These are phyloP conservation scores for Scheffersomyces quercinus DNA, from an alignment of 1,139 yeast genomes.

Conservation along the genomic window DNA sequence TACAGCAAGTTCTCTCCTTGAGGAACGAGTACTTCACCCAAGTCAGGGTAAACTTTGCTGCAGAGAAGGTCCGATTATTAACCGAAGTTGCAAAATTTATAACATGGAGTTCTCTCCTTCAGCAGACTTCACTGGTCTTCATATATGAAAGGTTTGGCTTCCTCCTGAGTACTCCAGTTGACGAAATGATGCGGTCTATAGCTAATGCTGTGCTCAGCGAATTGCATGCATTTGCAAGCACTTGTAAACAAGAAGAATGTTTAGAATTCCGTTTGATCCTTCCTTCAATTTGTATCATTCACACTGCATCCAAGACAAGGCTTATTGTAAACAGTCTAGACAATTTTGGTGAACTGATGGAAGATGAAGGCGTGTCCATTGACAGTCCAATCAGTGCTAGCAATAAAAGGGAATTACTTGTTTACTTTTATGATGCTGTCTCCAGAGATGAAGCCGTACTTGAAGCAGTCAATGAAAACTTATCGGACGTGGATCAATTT, in stretches of 20 bases:
- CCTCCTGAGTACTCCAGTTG: constrained; percentile 9
- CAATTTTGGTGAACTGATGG: neutral
- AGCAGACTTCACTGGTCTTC: constrained; percentile 16
- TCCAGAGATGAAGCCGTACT: constrained; percentile 7
- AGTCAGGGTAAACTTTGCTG: constrained; percentile 37
- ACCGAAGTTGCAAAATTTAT: constrained; percentile 39
- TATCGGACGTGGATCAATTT: neutral
- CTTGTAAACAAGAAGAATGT: constrained; percentile 15
- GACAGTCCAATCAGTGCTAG: neutral
- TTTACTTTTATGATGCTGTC: constrained; percentile 20
- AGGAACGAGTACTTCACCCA: constrained; percentile 41
- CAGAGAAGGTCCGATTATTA: constrained; percentile 39
- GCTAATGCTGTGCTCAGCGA: constrained; percentile 24
- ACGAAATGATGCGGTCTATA: constrained; percentile 11
- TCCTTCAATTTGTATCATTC: constrained; percentile 18
- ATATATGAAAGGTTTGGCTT: constrained; percentile 26
- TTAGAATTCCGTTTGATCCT: constrained; percentile 13
- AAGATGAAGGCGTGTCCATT: neutral
- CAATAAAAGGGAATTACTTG: constrained; percentile 12
- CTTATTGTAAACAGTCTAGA: neutral
- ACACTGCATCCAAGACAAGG: neutral
- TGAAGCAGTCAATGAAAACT: neutral
- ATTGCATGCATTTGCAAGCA: constrained; percentile 20
- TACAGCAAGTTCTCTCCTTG: constrained; percentile 24
- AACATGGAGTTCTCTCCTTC: constrained; percentile 35